phyloP scores from a whole-genome alignment of 2,329 filamentous ascomycete species.

The Aureobasidium sp. region DNA sequence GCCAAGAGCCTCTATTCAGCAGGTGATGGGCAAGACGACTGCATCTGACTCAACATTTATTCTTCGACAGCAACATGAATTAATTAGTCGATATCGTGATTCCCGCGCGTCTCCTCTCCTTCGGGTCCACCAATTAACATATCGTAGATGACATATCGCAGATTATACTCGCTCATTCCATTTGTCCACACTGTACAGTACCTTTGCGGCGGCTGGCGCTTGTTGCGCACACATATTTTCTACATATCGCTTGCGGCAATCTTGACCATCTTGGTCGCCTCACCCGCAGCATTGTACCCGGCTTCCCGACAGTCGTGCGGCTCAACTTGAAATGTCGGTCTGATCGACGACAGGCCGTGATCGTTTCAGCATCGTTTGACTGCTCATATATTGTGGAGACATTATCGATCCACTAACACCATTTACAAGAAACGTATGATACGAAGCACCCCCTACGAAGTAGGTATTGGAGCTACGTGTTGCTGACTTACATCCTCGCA shows the following conservation, averaged over 20 bases:
- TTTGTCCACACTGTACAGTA: not conserved
- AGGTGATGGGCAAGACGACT: slow-evolving; percentile 6
- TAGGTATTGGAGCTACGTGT: not conserved
- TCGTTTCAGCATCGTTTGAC: slow-evolving; percentile 10
- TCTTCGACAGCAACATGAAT: not conserved
- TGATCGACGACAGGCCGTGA: slow-evolving; percentile 7
- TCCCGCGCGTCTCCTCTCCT: slow-evolving; percentile 5
- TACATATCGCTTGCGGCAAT: slow-evolving; percentile 10
- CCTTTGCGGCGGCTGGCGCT: slow-evolving; percentile 3
- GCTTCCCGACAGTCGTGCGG: not conserved
- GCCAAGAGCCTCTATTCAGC: not conserved
- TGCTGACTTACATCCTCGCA: not conserved
- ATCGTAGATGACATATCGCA: not conserved
- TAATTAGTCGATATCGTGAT: not conserved
- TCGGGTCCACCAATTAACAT: not conserved
- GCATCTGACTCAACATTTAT: not conserved
- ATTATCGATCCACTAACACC: not conserved
- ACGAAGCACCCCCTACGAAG: not conserved
- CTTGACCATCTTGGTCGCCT: not conserved
- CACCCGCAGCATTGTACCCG: not conserved
- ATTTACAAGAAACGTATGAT: not conserved
- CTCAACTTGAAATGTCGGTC: not conserved
- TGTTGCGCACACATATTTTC: not conserved
- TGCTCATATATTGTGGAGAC: not conserved
- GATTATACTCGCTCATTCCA: not conserved